Conservation (phyloP, 768 basidiomycete species). For the Lactifluus piperatus region DNA sequence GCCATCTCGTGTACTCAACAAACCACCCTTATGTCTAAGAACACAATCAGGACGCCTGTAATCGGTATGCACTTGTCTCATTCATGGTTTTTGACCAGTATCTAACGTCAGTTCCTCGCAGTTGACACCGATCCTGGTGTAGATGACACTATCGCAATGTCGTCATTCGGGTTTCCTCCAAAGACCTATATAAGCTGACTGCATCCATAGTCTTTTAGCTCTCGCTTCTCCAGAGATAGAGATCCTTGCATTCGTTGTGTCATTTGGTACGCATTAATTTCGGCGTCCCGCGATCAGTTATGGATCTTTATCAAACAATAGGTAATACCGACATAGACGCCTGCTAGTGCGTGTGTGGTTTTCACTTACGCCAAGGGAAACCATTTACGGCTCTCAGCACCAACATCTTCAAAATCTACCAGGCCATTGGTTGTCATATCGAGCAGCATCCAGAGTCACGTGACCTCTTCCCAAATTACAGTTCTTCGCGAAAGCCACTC, state of each 20-base stretch:
- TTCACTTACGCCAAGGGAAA: neutral
- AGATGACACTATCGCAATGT: conserved; percentile 77
- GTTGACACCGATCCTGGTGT: conserved; percentile 86
- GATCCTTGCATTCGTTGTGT: conserved; percentile 64
- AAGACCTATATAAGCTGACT: neutral
- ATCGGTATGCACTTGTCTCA: conserved; percentile 45
- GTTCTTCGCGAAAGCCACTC: conserved; percentile 42
- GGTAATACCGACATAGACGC: conserved; percentile 67
- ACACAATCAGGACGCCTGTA: conserved; percentile 37
- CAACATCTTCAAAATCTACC: conserved; percentile 73
- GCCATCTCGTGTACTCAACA: neutral
- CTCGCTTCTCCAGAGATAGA: conserved; percentile 78
- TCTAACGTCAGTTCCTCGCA: conserved; percentile 24
- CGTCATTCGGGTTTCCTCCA: neutral
- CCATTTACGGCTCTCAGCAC: conserved; percentile 31
- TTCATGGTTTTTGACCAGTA: neutral
- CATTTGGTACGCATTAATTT: conserved; percentile 51
- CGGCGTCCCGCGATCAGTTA: neutral
- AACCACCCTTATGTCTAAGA: neutral
- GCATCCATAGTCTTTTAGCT: conserved; percentile 52
- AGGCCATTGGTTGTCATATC: conserved; percentile 53
- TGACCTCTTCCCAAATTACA: conserved; percentile 54
- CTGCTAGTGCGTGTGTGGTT: conserved; percentile 42
- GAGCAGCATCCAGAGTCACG: conserved; percentile 43
- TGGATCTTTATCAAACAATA: conserved; percentile 23